These are phyloP conservation scores for Lactifluus echinatus DNA, from an alignment of 768 basidiomycete genomes.

Conservation along the genomic window DNA sequence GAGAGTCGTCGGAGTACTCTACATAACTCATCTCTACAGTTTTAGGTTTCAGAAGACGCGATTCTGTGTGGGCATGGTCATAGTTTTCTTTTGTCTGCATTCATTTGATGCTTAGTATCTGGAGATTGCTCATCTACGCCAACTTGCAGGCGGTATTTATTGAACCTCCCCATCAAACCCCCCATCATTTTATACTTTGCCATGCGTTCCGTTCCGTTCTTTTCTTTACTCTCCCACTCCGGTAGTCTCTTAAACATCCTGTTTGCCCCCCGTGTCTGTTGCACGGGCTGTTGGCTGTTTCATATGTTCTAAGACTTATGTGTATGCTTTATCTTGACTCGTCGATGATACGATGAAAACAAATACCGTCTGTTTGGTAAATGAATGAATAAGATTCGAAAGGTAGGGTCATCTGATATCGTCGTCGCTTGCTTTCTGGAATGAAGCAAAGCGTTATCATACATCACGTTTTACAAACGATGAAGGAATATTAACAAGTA, in stretches of 20 bases:
- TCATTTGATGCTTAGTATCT: conserved; percentile 1
- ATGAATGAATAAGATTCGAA: neutral
- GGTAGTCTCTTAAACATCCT: neutral
- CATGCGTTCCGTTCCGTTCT: neutral
- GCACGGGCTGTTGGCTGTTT: neutral
- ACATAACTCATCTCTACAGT: conserved; percentile 2
- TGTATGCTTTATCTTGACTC: conserved; percentile 14
- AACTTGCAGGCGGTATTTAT: conserved; percentile 11
- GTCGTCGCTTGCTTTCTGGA: too few species aligned
- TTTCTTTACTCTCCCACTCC: neutral
- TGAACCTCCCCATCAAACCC: neutral
- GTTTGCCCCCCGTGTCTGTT: neutral
- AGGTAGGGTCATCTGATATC: neutral
- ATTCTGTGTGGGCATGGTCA: neutral
- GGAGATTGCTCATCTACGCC: conserved; percentile 14
- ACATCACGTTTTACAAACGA: neutral
- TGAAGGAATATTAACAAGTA: neutral
- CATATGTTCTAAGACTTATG: neutral
- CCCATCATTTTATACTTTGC: conserved; percentile 6
- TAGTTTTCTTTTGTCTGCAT: neutral
- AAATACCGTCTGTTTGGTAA: neutral
- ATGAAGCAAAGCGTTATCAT: neutral
- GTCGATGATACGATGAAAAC: neutral
- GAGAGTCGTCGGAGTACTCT: conserved; percentile 3
- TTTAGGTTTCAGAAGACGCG: neutral